Evolutionary conservation across 129 eudicot genomes (phyloP), one percentile per base, ranked within the genome.

Genomic region (Kitagawia praeruptora): DNA sequence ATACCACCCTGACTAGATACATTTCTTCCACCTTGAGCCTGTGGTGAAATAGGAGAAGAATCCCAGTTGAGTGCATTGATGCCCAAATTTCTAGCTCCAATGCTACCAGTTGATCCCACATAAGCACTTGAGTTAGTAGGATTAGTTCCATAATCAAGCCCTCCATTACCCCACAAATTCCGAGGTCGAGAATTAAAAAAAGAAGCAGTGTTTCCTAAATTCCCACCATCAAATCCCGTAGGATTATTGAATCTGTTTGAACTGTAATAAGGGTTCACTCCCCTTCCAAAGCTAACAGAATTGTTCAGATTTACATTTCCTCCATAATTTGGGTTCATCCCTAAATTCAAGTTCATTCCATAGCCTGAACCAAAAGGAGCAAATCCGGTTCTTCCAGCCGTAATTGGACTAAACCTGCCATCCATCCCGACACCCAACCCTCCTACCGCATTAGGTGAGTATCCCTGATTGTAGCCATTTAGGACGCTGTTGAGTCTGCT

Each of bases 371-470:
- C 87, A 72, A 87, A 87, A 12, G 87, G 86, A 42, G 84, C 46
- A 6, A 73, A 88, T 81, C 88, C 88, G 71, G 90, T 83, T 80
- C 91, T 81, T 58, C 70, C 84, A 47, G 81, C 78, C 45, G 89
- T 37, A 37, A 86, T 54, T 39, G 89, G 83, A 81, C 87, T 81
- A 72, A 86, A 86, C 71, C 88, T 78, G 56, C 85, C 86, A 77
- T 82, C 89, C 90, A 90, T 86, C 75, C 93, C 80, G 75, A 89
- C 83, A 46, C 88, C 93, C 79, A 85, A 89, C 49, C 86, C 91
- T 23, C 93, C 91, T 74, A 85, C 74, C 3, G 80, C 70, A 80
- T 78, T 85, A 54, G 85, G 91, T 51, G 85, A 81, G 54, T 83
- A 88, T 4, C 91, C 91, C 54, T 86, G 95, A 51, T 84, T 70